phyloP scores from a whole-genome alignment of 192 early-diverging fungal species.

The Coemansia furcata region DNA sequence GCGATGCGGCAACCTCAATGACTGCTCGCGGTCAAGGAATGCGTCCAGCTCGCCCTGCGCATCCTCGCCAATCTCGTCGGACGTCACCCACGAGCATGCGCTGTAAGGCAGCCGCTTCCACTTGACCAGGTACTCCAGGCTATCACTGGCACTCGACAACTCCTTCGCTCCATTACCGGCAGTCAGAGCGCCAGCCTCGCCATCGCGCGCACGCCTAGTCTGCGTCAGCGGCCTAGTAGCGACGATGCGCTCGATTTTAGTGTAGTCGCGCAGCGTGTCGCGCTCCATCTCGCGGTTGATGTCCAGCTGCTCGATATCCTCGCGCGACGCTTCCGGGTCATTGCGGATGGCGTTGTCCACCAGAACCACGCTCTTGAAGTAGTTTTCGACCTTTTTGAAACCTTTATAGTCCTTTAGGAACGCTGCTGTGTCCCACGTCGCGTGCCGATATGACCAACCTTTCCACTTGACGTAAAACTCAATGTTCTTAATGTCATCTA shows the following conservation, averaged over 20 bases:
- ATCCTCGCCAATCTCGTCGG: constrained; percentile 65
- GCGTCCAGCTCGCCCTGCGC: constrained; percentile 85
- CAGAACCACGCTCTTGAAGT: constrained; percentile 63
- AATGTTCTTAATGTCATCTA: constrained; percentile 53
- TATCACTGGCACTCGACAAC: constrained; percentile 46
- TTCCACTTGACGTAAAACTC: constrained; percentile 96
- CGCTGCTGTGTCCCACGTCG: constrained; percentile 82
- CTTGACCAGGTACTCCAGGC: constrained; percentile 85
- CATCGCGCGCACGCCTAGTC: constrained; percentile 23
- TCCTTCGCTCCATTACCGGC: not conserved
- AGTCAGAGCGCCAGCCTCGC: constrained; percentile 23
- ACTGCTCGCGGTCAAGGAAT: constrained; percentile 77
- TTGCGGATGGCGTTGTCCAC: constrained; percentile 57
- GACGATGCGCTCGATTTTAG: constrained; percentile 86
- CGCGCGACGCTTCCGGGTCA: constrained; percentile 70
- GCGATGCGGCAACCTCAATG: constrained; percentile 70
- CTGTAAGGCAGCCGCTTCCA: constrained; percentile 89
- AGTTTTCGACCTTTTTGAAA: constrained; percentile 87
- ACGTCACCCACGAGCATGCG: constrained; percentile 86
- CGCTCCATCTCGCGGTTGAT: constrained; percentile 80
- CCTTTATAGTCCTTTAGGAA: constrained; percentile 75
- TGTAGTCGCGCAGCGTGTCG: constrained; percentile 78
- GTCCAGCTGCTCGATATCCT: constrained; percentile 88
- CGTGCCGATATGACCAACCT: constrained; percentile 82
- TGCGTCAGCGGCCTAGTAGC: constrained; percentile 56